Conservation (phyloP, 2,329 filamentous ascomycete genomes). For the Tolypocladium guangdongense region DNA sequence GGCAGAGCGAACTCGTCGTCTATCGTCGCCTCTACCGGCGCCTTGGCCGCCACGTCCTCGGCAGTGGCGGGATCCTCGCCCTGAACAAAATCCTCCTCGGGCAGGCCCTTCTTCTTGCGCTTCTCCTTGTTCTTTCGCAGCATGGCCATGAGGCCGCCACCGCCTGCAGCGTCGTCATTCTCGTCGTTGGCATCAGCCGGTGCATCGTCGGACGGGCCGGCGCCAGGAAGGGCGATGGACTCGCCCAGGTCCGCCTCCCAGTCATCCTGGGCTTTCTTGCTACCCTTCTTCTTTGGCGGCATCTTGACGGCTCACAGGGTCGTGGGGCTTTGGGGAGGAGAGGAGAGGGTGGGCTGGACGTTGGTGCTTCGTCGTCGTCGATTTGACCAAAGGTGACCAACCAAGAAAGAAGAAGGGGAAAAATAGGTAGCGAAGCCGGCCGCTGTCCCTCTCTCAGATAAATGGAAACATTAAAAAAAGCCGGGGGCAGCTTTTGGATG, state of each 20-base stretch:
- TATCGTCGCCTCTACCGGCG: constrained; percentile 67
- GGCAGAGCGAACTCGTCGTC: constrained; percentile 80
- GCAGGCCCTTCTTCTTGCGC: constrained; percentile 78
- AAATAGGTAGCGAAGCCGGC: background rate
- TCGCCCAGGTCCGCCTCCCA: constrained; percentile 93
- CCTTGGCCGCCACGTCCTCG: constrained; percentile 45
- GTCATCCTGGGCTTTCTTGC: constrained; percentile 76
- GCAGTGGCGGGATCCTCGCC: constrained; percentile 42
- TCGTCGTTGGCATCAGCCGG: constrained; percentile 36
- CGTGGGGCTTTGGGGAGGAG: background rate
- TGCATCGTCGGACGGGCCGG: constrained; percentile 30
- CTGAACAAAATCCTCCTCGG: constrained; percentile 58
- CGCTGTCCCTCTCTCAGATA: background rate
- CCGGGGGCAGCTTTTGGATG: background rate
- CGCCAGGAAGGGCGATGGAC: constrained; percentile 49
- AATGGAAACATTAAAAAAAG: background rate
- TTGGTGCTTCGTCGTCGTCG: background rate
- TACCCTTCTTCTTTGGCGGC: constrained; percentile 88
- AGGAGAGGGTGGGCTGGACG: background rate
- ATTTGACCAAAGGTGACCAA: background rate
- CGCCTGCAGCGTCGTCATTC: constrained; percentile 40
- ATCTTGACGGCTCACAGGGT: constrained; percentile 40
- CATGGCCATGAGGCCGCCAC: constrained; percentile 63
- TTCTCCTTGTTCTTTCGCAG: constrained; percentile 75
- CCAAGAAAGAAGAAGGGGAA: background rate